Evolutionary conservation across 495 filamentous ascomycete genomes (phyloP), one percentile per base, ranked within the genome.

Genomic region (Usnea hakonensis): DNA sequence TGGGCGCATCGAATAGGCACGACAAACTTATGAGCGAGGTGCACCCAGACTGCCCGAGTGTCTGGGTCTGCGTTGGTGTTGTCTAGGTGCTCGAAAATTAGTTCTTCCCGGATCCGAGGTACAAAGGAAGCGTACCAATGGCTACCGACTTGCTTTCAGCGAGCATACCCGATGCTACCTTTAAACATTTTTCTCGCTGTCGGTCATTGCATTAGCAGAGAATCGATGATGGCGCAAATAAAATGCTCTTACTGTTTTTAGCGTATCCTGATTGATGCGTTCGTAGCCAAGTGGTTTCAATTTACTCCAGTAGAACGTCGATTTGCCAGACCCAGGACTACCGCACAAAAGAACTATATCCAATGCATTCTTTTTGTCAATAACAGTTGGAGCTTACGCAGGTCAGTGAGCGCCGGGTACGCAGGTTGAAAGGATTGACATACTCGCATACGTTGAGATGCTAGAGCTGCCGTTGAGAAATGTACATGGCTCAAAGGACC

Each of bases 51-150:
- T 14, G 78, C 77, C 66, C 95, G 77, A 41, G 85, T 89, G 54
- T 90, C 89, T 5, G 74, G 68, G 68, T 95, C 86, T 37, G 93
- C 83, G 70, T 97, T 97, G 32, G 94, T 97, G 72, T 96, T 97
- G 73, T 98, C 93, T 95, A 66, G 48, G 23, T 43, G 53, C 41
- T 23, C 8, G 30, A 19, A 21, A 21, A 54, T 56, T 36, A 53
- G 60, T 55, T 55, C 9, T 36, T 7, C 17, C n/a, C 17, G 28
- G 21, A 52, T 61, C 35, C n/a, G 32, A 21, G 26, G 35, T 19
- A 26, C 13, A 32, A 33, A 21, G 26, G 52, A 60, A 70, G 80
- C 87, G 61, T 79, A 91, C 90, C 90, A 50, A 96, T 78, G 10
- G 78, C 90, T 7, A 96, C 82, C 6, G 85, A 87, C 43, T 78